phyloP scores from a whole-genome alignment of 768 basidiomycete species.

The Lactifluus subvellereus region DNA sequence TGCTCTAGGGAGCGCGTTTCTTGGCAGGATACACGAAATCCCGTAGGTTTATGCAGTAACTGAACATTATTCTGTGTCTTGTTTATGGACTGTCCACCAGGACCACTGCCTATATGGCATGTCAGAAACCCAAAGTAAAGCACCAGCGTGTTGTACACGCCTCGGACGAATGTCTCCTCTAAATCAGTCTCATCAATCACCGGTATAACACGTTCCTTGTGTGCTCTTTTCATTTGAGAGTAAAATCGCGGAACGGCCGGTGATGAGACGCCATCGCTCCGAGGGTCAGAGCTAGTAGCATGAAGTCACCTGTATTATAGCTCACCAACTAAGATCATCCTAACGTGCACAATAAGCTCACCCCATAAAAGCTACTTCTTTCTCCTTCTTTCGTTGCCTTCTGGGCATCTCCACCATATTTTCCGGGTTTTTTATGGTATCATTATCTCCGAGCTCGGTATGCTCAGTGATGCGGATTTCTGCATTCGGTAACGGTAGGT shows the following conservation, averaged over 20 bases:
- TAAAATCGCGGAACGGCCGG: slow-evolving; percentile 41
- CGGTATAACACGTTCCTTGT: slow-evolving; percentile 56
- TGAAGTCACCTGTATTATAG: slow-evolving; percentile 25
- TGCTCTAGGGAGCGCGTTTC: slow-evolving; percentile 77
- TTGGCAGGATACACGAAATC: slow-evolving; percentile 81
- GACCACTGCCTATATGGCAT: slow-evolving; percentile 63
- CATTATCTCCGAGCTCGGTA: slow-evolving; percentile 85
- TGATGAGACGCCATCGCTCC: slow-evolving; percentile 15
- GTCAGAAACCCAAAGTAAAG: slow-evolving; percentile 13
- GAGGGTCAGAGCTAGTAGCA: slow-evolving; percentile 21
- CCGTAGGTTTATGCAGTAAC: slow-evolving; percentile 82
- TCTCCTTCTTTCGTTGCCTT: slow-evolving; percentile 28
- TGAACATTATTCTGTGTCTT: slow-evolving; percentile 92
- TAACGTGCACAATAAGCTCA: slow-evolving; percentile 8
- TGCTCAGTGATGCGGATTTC: slow-evolving; percentile 69
- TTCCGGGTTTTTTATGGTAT: slow-evolving; percentile 62
- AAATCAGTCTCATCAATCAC: slow-evolving; percentile 72
- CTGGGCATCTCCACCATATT: slow-evolving; percentile 43
- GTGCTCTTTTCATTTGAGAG: slow-evolving; percentile 66
- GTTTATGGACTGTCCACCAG: slow-evolving; percentile 96
- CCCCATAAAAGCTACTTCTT: not conserved
- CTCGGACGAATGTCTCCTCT: slow-evolving; percentile 84
- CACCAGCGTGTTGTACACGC: slow-evolving; percentile 36
- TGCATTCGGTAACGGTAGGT: slow-evolving; percentile 28
- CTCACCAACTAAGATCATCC: slow-evolving; percentile 7